Base-by-base conservation (phyloP, 148 eudicot genomes). In the Euryodendron excelsum region DNA sequence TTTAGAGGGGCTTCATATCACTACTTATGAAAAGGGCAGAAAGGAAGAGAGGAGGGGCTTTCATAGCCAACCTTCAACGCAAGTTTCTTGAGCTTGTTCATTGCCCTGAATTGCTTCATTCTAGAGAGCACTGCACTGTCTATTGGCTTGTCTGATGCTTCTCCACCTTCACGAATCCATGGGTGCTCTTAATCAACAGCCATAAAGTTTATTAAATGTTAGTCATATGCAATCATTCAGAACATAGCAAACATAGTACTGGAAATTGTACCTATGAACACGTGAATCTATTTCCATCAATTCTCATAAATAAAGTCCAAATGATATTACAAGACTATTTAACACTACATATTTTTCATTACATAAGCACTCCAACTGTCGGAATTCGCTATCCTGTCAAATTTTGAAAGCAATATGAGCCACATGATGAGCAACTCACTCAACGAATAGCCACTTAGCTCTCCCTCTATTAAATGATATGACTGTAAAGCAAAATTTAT, bases 51-150 rank as follows among this genome's bases (percentile, higher is more conserved):
- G n/a, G n/a, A n/a, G n/a, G n/a, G n/a, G n/a, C n/a, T n/a, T n/a
- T n/a, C n/a, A 25, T 62, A 63, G 67, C 68, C 63, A 53, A 95
- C 98, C 98, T 95, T 95, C 31, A 95, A 83, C 47, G 98, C 98
- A 65, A 93, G 92, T 86, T 95, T 88, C 87, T 95, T 95, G 55
- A 95, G 91, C 89, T 95, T 95, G 84, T 95, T 95, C 98, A 95
- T 95, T 59, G 96, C 94, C 84, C 94, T 89, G 89, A 95, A 95
- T 78, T 95, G 98, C 83, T 95, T 95, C 98, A 95, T 91, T 81
- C 98, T 88, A 74, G 91, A 86, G 55, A 95, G 97, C 64, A 95
- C 98, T 36, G 97, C 98, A 82, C 94, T 95, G 76, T 95, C 96
- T 44, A 95, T 89, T 33, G 98, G 98, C 86, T 90, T 95, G 84